phyloP scores from a whole-genome alignment of 23 red algal genomes.

The Gracilaria gracilis region DNA sequence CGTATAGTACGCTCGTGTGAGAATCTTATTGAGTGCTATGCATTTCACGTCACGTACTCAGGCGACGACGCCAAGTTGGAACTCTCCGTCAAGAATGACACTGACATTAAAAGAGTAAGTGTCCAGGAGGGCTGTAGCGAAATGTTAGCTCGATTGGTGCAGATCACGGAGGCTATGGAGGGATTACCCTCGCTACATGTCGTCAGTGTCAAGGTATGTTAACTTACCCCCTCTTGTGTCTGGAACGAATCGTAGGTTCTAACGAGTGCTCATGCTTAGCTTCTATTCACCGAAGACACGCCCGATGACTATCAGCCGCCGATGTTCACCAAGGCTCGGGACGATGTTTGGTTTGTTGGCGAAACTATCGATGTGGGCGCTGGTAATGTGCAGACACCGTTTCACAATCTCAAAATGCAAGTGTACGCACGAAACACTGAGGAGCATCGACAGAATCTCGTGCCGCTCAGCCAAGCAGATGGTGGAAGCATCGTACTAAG shows the following conservation, averaged over 20 bases:
- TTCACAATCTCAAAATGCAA: constrained; percentile 44
- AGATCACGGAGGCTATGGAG: constrained; percentile 40
- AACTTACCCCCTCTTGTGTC: too few species aligned
- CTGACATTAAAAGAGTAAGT: not conserved
- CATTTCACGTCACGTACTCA: constrained; percentile 56
- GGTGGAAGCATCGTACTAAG: not conserved
- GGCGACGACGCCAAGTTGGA: constrained; percentile 6
- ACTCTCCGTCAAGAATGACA: not conserved
- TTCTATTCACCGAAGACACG: constrained; percentile 46
- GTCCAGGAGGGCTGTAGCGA: constrained; percentile 28
- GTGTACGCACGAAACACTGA: constrained; percentile 26
- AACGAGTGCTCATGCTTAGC: not conserved
- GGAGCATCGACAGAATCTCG: constrained; percentile 3
- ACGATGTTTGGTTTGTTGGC: constrained; percentile 50
- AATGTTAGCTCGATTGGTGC: constrained; percentile 22
- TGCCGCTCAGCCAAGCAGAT: not conserved
- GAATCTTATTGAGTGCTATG: constrained; percentile 48
- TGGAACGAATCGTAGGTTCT: too few species aligned
- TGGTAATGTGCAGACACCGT: constrained; percentile 45
- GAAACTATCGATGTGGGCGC: not conserved
- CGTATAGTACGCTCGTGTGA: not conserved
- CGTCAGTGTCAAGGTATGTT: constrained; percentile 37
- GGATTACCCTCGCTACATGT: constrained; percentile 29
- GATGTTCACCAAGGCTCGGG: constrained; percentile 26
- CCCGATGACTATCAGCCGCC: constrained; percentile 65